Evolutionary conservation across 345 rosid species (phyloP).

Genomic region (Boechera retrofracta): DNA sequence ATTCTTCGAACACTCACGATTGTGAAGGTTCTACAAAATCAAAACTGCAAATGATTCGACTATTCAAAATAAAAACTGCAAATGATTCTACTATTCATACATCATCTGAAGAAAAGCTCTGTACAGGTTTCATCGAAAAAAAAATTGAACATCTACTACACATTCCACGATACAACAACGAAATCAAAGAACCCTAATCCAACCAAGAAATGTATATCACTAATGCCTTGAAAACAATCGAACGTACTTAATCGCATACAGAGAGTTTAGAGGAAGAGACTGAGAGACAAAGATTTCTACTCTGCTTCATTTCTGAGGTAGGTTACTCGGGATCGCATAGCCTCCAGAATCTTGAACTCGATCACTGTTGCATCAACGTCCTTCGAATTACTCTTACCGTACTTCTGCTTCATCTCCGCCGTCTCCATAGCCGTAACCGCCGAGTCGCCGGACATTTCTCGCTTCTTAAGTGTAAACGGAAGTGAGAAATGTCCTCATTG

Average conservation of each 20-base stretch:
- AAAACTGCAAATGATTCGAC: conserved; percentile 17
- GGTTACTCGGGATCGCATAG: conserved; percentile 70
- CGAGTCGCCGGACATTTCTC: conserved; percentile 51
- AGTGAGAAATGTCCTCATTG: too few species aligned
- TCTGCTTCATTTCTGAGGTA: conserved; percentile 75
- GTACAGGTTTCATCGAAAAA: too few species aligned
- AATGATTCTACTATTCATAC: conserved; percentile 8
- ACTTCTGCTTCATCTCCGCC: conserved; percentile 7
- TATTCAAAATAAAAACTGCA: background rate
- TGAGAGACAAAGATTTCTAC: conserved; percentile 44
- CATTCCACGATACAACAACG: too few species aligned
- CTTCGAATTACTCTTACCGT: conserved; percentile 15
- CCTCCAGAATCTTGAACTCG: conserved; percentile 68
- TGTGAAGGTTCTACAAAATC: conserved; percentile 64
- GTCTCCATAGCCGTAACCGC: conserved; percentile 35
- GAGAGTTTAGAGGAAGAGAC: background rate
- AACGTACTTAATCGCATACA: background rate
- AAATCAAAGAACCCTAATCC: conserved; percentile 2
- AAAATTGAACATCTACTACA: too few species aligned
- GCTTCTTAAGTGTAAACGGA: too few species aligned
- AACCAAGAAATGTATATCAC: background rate
- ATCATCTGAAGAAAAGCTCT: background rate
- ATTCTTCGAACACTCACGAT: conserved; percentile 85
- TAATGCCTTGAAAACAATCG: background rate
- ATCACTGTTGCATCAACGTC: conserved; percentile 36